Percentiles rank a stretch among this genome's conserved stretches.
Conservation (phyloP, 441 rosid species). For the Euphorbia schlechtendalii region DNA sequence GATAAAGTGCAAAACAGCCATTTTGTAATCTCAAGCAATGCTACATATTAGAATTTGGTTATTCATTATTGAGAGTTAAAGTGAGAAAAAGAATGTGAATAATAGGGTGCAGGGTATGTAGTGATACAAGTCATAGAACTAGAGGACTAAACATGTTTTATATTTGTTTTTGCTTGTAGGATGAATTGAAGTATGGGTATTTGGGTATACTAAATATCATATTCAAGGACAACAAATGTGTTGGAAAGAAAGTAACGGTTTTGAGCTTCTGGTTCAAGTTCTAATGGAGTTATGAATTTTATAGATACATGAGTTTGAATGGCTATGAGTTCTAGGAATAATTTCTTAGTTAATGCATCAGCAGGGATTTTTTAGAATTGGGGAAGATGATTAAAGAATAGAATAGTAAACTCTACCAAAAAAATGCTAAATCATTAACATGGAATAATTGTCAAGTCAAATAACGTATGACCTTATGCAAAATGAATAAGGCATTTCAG, state of each 20-base stretch:
- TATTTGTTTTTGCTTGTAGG: neutral
- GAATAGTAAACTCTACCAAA: neutral
- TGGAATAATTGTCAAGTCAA: neutral
- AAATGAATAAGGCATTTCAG: neutral
- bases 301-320: too few relatives aligned
- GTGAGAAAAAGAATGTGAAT: neutral
- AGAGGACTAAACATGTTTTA: neutral
- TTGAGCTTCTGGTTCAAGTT: neutral
- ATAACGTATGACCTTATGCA: neutral
- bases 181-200: too few relatives aligned
- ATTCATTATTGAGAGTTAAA: neutral
- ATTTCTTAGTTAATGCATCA: neutral
- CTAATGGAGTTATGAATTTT: too few relatives aligned
- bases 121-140: neutral
- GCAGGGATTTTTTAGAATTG: neutral
- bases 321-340: neutral
- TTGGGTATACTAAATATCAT: too few relatives aligned
- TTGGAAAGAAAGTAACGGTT: too few relatives aligned
- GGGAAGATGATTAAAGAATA: neutral
- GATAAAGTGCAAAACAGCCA: neutral
- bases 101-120: neutral
- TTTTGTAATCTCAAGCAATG: neutral
- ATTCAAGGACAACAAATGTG: neutral
- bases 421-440: neutral
- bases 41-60: neutral